Base-by-base conservation (phyloP, 495 filamentous ascomycete genomes). In the Talaromyces thailandensis region DNA sequence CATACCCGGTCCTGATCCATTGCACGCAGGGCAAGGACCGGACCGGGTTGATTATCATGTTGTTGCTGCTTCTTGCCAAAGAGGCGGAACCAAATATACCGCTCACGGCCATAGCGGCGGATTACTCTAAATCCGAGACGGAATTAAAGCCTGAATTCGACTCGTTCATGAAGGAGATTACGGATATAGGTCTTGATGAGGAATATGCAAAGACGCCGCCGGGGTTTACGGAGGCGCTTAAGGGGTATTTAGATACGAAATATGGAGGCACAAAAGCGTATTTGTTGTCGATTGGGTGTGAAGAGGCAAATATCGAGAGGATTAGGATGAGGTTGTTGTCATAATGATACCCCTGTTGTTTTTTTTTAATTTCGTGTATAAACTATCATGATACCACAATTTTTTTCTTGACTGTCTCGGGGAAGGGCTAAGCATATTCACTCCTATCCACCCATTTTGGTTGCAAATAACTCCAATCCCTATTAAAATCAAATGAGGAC, bases 21-120 rank as follows among this genome's bases (percentile, higher is more conserved):
- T 95, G 92, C 74, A 92, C 90, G 3, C 89, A 94, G 68, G 92
- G 92, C 37, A 96, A 96, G 67, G 92, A 95, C 69, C 83, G 90
- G 0, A 94, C 91, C 0, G 92, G 92, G 0, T 75, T 94, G 2
- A 75, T 89, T 24, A 71, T 90, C n/a, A 72, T 86, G 11, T 75
- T 95, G 21, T 66, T 82, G 0, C 71, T 93, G 1, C 68, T 92
- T 29, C 70, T 88, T 2, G 77, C 86, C 3, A 69, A 73, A 4
- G 77, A 87, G 5, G 64, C 72, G 9, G 26, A 26, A 29, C 0
- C n/a, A 55, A 11, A 25, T 26, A 80, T 89, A 0, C 82, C 84
- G 0, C 56, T 75, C 0, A 74, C 78, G 0, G 85, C 84, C 0
- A 82, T 94, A 16, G 68, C 72, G 12, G 68, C 83, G 59, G 92